A percentile compares a stretch with the other conserved stretches of the same genome.
Evolutionary conservation across 148 eudicot genomes (phyloP).

Genomic region (Silene latifolia): DNA sequence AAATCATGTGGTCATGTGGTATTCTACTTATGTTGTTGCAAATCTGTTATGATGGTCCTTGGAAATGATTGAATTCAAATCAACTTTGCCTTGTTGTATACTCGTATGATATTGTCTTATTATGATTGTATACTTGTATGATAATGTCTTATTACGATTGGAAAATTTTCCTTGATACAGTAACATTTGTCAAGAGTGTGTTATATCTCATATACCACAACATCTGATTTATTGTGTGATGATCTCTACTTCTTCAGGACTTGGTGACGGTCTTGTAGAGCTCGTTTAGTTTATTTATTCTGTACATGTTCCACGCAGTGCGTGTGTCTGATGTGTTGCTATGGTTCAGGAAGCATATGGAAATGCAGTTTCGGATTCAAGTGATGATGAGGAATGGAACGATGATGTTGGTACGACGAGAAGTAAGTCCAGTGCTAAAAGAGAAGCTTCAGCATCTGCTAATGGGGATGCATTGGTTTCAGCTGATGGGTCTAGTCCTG

Average conservation of each 20-base stretch:
- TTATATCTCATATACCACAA: neutral
- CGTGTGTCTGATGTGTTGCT: slow-evolving; percentile 11
- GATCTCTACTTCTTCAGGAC: neutral
- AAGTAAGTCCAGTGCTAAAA: slow-evolving; percentile 27
- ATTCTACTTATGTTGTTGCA: neutral
- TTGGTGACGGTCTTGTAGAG: neutral
- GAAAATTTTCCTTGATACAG: neutral
- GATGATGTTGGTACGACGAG: slow-evolving; percentile 37
- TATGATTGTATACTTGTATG: too few relatives aligned
- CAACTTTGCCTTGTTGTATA: neutral
- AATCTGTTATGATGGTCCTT: neutral
- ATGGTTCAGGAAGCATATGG: slow-evolving; percentile 71
- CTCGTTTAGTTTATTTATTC: neutral
- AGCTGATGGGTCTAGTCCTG: slow-evolving; percentile 24
- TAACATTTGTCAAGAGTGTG: neutral
- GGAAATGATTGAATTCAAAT: neutral
- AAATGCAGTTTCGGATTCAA: slow-evolving; percentile 59
- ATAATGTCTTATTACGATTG: neutral
- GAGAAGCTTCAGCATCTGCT: slow-evolving; percentile 25
- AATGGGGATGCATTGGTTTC: slow-evolving; percentile 17
- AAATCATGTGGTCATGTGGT: neutral
- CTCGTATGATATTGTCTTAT: neutral
- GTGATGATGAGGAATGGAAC: slow-evolving; percentile 74
- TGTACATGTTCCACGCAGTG: neutral
- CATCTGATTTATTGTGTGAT: neutral